phyloP scores from a whole-genome alignment of 1,284 basidiomycete genomes.

The Anthracocystis setariae region DNA sequence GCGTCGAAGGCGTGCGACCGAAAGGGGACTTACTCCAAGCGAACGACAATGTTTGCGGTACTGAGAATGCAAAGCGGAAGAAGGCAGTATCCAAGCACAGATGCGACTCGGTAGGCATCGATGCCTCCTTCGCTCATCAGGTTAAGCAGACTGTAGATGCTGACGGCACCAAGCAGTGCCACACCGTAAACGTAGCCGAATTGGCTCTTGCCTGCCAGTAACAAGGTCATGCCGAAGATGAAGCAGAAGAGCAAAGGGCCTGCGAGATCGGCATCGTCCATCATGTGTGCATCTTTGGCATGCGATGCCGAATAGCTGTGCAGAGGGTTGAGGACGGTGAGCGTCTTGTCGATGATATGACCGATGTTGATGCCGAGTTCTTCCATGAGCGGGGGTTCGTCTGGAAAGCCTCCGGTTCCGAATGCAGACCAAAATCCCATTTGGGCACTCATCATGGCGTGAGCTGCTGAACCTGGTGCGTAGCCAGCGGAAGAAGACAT shows the following conservation, averaged over 20 bases:
- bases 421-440: constrained; percentile 65
- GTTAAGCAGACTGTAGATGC: constrained; percentile 94
- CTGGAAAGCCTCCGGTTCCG: constrained; percentile 66
- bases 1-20: not conserved
- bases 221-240: constrained; percentile 69
- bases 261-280: constrained; percentile 99
- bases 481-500: constrained; percentile 50
- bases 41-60: constrained; percentile 84
- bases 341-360: constrained; percentile 91
- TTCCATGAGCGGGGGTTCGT: constrained; percentile 66
- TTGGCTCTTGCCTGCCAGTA: constrained; percentile 94
- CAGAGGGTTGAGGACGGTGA: constrained; percentile 94
- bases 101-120: constrained; percentile 93
- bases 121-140: constrained; percentile 96
- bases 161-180: constrained; percentile 89
- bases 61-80: constrained; percentile 97
- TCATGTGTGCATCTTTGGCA: constrained; percentile 82
- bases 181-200: constrained; percentile 99
- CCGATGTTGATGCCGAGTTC: constrained; percentile 97
- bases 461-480: constrained; percentile 42
- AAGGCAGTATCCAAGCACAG: constrained; percentile 95
- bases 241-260: constrained; percentile 97
- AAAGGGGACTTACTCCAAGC: constrained; percentile 83
- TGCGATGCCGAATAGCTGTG: constrained; percentile 73
- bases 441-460: constrained; percentile 56